phyloP scores from a whole-genome alignment of 441 rosid genomes.

The Populus trichocarpa region DNA sequence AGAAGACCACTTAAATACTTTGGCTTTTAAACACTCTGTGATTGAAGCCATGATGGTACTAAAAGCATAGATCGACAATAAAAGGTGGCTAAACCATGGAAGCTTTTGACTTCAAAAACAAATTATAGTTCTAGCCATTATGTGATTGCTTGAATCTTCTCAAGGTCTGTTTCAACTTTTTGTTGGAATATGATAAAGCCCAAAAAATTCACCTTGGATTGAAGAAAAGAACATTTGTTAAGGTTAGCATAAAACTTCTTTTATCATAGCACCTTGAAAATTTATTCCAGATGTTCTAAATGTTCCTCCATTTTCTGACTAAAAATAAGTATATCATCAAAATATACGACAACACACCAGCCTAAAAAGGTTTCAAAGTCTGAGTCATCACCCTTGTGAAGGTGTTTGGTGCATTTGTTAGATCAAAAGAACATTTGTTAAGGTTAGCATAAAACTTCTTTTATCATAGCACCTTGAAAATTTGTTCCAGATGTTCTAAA shows the following conservation, averaged over 20 bases:
- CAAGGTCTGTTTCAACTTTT: neutral
- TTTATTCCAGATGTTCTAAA: neutral
- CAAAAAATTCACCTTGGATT: neutral
- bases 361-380: neutral
- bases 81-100: neutral
- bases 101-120: neutral
- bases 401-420: too few relatives aligned
- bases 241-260: neutral
- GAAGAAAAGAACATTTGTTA: neutral
- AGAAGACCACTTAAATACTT: neutral
- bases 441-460: neutral
- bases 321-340: neutral
- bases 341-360: neutral
- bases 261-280: neutral
- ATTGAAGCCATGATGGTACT: neutral
- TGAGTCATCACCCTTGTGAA: neutral
- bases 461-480: neutral
- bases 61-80: neutral
- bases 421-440: neutral
- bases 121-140: too few relatives aligned
- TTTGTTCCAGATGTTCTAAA: neutral
- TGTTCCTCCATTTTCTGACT: neutral
- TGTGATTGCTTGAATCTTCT: too few relatives aligned
- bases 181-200: neutral
- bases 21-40: too few relatives aligned